Percentiles rank a stretch among this genome's conserved stretches.
These are phyloP conservation scores for Polychaeton citri DNA, from an alignment of 2,329 filamentous ascomycete genomes.

Conservation along the genomic window DNA sequence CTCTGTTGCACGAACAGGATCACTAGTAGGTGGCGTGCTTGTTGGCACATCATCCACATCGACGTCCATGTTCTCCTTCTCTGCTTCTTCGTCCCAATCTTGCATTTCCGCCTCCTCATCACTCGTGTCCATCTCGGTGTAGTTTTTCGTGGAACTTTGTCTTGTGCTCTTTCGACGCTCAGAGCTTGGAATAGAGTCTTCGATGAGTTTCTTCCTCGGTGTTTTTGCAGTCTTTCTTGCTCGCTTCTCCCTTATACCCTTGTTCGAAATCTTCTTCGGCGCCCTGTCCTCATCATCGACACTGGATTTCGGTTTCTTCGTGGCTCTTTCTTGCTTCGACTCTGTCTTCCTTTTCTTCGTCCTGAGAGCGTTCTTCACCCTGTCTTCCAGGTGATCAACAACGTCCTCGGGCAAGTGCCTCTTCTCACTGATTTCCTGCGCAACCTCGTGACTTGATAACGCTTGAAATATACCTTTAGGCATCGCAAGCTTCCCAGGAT, in stretches of 20 bases:
- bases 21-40: constrained; percentile 17
- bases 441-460: constrained; percentile 62
- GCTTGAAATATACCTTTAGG: constrained; percentile 66
- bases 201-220: constrained; percentile 24
- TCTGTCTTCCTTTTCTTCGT: constrained; percentile 34
- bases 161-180: constrained; percentile 31
- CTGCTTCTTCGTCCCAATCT: constrained; percentile 8
- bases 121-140: constrained; percentile 30
- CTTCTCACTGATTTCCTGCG: constrained; percentile 76
- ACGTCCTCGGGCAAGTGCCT: constrained; percentile 66
- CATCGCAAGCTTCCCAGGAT: constrained; percentile 65
- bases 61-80: constrained; percentile 7
- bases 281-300: constrained; percentile 11
- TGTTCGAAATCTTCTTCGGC: constrained; percentile 16
- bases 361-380: constrained; percentile 59
- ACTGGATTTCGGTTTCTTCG: constrained; percentile 15
- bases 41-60: constrained; percentile 9
- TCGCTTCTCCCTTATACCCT: constrained; percentile 22
- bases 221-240: constrained; percentile 22
- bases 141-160: constrained; percentile 27
- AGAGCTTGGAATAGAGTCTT: constrained; percentile 23
- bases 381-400: constrained; percentile 61
- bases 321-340: constrained; percentile 3
- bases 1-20: constrained; percentile 6
- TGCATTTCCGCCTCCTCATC: constrained; percentile 24